Evolutionary conservation across 306 rosid species (phyloP).

Genomic region (Medicago ruthenica): DNA sequence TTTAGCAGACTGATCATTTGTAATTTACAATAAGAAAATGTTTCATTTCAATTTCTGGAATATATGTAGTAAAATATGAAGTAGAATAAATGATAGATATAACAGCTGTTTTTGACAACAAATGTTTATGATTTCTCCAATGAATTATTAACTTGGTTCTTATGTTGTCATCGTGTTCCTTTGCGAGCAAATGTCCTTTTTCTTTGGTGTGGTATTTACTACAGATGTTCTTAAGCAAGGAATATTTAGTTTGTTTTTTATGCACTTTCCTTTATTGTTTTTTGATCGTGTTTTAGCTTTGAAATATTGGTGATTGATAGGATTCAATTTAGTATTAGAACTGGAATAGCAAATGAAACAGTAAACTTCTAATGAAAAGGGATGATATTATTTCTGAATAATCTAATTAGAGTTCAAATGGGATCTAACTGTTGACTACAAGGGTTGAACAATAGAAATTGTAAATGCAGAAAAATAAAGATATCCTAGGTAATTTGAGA

Average conservation of each 20-base stretch:
- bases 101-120: conserved; percentile 10
- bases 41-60: conserved; percentile 21
- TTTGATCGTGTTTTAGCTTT: conserved; percentile 27
- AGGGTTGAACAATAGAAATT: no score
- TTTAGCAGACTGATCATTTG: conserved; percentile 30
- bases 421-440: no score
- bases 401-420: no score
- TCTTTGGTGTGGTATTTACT: not conserved
- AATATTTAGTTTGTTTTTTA: conserved; percentile 18
- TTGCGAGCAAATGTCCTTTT: conserved; percentile 16
- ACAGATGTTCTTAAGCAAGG: conserved; percentile 13
- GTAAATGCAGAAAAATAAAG: no score
- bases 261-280: conserved; percentile 6
- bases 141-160: not conserved
- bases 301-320: conserved; percentile 9
- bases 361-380: no score
- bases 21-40: conserved; percentile 23
- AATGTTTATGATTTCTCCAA: not conserved
- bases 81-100: conserved; percentile 26
- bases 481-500: no score
- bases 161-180: conserved; percentile 10
- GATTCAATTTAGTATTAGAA: no score
- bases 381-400: no score
- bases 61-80: conserved; percentile 14
- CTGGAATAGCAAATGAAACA: no score